Conservation (phyloP, 2,329 filamentous ascomycete species). For the Penicillium olsonii region DNA sequence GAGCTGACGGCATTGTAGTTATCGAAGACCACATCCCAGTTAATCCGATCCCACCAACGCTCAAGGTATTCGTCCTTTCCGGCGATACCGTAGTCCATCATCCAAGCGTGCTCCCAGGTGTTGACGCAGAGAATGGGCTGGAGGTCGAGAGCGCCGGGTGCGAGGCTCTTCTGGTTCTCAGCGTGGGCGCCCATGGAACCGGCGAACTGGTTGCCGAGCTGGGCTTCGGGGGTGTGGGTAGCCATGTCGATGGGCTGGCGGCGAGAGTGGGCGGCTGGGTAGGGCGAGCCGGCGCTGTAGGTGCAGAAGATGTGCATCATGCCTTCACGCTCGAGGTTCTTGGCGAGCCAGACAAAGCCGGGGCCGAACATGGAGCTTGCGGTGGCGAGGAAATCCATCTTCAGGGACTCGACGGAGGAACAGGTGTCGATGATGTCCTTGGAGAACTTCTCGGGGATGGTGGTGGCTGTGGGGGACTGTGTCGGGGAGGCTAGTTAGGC, state of each 20-base stretch:
- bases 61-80: conserved; percentile 77
- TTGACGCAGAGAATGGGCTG: conserved; percentile 85
- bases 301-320: conserved; percentile 74
- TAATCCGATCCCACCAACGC: conserved; percentile 82
- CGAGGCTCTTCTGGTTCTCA: conserved; percentile 37
- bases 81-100: conserved; percentile 74
- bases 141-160: conserved; percentile 53
- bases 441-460: conserved; percentile 60
- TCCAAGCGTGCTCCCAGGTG: conserved; percentile 94
- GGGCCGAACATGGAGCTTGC: conserved; percentile 93
- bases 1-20: conserved; percentile 40
- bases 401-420: conserved; percentile 79
- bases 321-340: conserved; percentile 49
- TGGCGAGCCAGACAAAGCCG: conserved; percentile 94
- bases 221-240: conserved; percentile 39
- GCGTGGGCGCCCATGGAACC: conserved; percentile 38
- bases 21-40: conserved; percentile 75
- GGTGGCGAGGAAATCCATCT: conserved; percentile 74
- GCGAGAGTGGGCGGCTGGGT: conserved; percentile 80
- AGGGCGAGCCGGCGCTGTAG: conserved; percentile 88
- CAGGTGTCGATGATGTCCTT: conserved; percentile 69
- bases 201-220: conserved; percentile 38
- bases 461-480: conserved; percentile 44
- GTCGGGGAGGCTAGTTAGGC: conserved; percentile 14
- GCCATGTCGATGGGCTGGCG: conserved; percentile 57